Evolutionary conservation across 164 flowering plant genomes (phyloP).

Genomic region (Vitis labrusca): DNA sequence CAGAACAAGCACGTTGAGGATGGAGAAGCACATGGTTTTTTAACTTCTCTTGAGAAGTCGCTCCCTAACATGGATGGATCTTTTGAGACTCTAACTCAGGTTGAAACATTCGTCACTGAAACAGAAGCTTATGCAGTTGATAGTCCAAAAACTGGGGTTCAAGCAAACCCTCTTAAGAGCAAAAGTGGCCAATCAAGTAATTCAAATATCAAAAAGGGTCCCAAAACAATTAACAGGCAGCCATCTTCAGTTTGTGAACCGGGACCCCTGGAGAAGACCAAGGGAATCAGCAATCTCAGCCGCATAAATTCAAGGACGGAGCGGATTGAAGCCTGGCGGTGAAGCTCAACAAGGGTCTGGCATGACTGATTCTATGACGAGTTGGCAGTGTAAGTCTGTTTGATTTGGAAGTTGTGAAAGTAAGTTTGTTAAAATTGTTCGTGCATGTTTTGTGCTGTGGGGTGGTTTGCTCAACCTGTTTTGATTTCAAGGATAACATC

Average conservation of each 20-base stretch:
- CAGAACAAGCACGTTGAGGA: slow-evolving; percentile 14
- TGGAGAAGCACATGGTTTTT: slow-evolving; percentile 16
- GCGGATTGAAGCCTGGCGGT: slow-evolving; percentile 81
- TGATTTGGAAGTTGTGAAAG: slow-evolving; percentile 14
- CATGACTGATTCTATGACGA: not conserved
- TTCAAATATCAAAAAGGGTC: slow-evolving; percentile 23
- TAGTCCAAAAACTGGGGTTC: slow-evolving; percentile 6
- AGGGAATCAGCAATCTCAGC: slow-evolving; percentile 49
- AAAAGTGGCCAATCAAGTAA: slow-evolving; percentile 30
- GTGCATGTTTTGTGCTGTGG: slow-evolving; percentile 18
- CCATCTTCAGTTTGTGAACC: slow-evolving; percentile 15
- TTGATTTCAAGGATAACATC: slow-evolving; percentile 13
- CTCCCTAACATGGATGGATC: slow-evolving; percentile 22
- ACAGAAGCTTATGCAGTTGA: slow-evolving; percentile 7
- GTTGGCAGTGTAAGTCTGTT: slow-evolving; percentile 2
- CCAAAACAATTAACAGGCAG: slow-evolving; percentile 22
- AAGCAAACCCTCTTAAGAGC: slow-evolving; percentile 15
- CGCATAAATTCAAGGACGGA: slow-evolving; percentile 50
- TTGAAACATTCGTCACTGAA: slow-evolving; percentile 7
- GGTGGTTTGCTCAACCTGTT: slow-evolving; percentile 21
- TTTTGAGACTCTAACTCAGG: slow-evolving; percentile 20
- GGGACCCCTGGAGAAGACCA: slow-evolving; percentile 34
- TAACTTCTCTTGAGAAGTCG: slow-evolving; percentile 19
- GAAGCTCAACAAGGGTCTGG: not conserved
- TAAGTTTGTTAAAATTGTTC: slow-evolving; percentile 13